Conservation (phyloP, 2,329 filamentous ascomycete species). For the Arthrobotrys musiformis region DNA sequence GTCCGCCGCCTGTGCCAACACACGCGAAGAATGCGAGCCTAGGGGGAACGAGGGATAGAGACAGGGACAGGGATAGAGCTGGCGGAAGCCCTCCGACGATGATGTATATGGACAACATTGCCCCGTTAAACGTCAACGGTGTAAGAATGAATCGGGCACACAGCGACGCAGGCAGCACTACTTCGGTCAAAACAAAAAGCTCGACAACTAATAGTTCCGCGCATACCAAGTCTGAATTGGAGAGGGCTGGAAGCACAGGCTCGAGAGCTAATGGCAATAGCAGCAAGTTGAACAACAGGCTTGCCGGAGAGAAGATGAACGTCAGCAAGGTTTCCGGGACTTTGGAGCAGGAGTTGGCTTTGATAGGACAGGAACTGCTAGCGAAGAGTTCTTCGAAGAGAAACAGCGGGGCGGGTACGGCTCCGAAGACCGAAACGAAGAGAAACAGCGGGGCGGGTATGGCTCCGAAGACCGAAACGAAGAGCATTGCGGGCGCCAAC, state of each 20-base stretch:
- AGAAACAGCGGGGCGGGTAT: not conserved
- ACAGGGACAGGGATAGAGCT: too few relatives aligned
- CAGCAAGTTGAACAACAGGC: conserved; percentile 1
- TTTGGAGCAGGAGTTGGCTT: conserved; percentile 42
- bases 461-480: not conserved
- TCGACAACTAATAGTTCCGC: not conserved
- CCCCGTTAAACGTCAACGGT: conserved; percentile 46
- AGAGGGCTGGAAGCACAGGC: not conserved
- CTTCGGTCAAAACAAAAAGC: not conserved
- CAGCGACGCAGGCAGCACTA: conserved; percentile 45
- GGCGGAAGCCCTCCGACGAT: not conserved
- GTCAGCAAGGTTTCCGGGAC: conserved; percentile 34
- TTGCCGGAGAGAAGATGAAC: conserved; percentile 24
- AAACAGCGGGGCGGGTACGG: not conserved
- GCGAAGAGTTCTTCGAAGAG: conserved; percentile 10
- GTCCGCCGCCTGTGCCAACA: conserved; percentile 41
- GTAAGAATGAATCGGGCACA: conserved; percentile 40
- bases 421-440: not conserved
- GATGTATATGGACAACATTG: conserved; percentile 41
- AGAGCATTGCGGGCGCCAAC: not conserved
- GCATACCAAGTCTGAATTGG: not conserved
- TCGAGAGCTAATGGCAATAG: not conserved
- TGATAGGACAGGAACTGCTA: conserved; percentile 36
- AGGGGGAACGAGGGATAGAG: conserved; percentile 22
- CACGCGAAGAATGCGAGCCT: conserved; percentile 41